Evolutionary conservation across 2,329 filamentous ascomycete genomes (phyloP).

Genomic region (Ophiocordyceps sinensis): DNA sequence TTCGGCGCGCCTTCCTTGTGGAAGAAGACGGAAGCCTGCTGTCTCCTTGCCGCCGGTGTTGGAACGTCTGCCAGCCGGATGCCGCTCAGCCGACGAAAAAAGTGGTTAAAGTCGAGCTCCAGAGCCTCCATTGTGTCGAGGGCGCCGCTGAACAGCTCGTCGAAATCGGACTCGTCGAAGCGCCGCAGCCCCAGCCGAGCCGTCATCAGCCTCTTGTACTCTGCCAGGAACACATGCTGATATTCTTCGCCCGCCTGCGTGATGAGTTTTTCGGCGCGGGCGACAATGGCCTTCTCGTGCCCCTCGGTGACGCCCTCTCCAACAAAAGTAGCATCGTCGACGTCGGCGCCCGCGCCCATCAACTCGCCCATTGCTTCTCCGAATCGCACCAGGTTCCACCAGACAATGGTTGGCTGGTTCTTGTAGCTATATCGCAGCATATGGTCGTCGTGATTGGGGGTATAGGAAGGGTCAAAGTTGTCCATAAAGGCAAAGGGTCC

Average conservation of each 20-base stretch:
- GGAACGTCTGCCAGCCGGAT: constrained; percentile 49
- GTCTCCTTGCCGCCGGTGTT: constrained; percentile 46
- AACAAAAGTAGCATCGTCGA: constrained; percentile 60
- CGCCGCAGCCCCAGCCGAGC: constrained; percentile 61
- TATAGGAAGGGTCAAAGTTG: constrained; percentile 88
- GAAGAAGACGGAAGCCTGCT: constrained; percentile 62
- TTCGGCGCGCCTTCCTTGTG: constrained; percentile 55
- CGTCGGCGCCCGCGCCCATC: constrained; percentile 58
- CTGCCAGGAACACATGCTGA: constrained; percentile 70
- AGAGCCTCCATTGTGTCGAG: constrained; percentile 69
- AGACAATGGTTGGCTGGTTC: constrained; percentile 91
- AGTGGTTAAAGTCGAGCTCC: constrained; percentile 87
- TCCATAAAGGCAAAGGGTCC: constrained; percentile 97
- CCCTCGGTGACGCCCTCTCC: constrained; percentile 51
- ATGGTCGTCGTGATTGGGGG: constrained; percentile 91
- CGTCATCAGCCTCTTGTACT: constrained; percentile 80
- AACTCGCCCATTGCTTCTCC: constrained; percentile 83
- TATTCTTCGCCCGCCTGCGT: constrained; percentile 72
- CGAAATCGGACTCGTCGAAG: constrained; percentile 60
- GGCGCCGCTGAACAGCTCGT: constrained; percentile 64
- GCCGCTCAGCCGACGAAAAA: constrained; percentile 66
- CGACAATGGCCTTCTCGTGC: constrained; percentile 55
- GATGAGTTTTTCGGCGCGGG: constrained; percentile 74
- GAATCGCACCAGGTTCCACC: constrained; percentile 93
- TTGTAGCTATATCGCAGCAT: constrained; percentile 79